Evolutionary conservation across 345 rosid genomes (phyloP).

Genomic region (Corchorus olitorius): DNA sequence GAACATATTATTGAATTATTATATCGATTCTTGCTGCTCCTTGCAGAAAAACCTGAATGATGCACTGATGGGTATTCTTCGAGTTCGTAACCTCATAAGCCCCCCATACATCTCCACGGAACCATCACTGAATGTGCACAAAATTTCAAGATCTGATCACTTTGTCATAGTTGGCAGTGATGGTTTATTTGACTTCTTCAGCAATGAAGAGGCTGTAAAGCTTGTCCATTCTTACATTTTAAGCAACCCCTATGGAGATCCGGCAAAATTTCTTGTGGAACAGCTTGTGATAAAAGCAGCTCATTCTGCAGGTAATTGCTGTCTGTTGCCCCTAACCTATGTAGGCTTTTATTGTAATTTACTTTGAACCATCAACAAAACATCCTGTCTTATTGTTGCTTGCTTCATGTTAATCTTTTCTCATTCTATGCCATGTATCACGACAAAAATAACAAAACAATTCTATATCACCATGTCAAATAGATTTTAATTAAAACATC

Average conservation of each 20-base stretch:
- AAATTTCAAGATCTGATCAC: conserved; percentile 70
- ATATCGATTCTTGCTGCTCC: not conserved
- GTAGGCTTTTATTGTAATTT: not conserved
- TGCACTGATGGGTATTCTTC: conserved; percentile 94
- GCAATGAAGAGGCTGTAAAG: conserved; percentile 78
- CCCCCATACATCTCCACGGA: conserved; percentile 88
- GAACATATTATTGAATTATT: not conserved
- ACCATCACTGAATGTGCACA: conserved; percentile 79
- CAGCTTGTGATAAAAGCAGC: conserved; percentile 87
- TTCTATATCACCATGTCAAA: not conserved
- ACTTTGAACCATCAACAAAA: not conserved
- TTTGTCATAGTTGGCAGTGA: conserved; percentile 93
- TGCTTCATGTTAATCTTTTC: not conserved
- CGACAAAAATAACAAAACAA: no score
- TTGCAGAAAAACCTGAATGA: conserved; percentile 77
- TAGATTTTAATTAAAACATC: not conserved
- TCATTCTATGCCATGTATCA: not conserved
- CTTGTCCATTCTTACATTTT: conserved; percentile 62
- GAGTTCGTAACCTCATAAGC: conserved; percentile 79
- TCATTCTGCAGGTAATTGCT: conserved; percentile 69
- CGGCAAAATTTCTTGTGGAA: conserved; percentile 84
- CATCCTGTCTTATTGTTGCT: not conserved
- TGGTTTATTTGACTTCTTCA: conserved; percentile 91
- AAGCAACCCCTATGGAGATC: conserved; percentile 75
- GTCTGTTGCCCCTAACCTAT: not conserved